Base-by-base conservation (phyloP, 805 yeast species). In the Saccharomycopsis sp. region DNA sequence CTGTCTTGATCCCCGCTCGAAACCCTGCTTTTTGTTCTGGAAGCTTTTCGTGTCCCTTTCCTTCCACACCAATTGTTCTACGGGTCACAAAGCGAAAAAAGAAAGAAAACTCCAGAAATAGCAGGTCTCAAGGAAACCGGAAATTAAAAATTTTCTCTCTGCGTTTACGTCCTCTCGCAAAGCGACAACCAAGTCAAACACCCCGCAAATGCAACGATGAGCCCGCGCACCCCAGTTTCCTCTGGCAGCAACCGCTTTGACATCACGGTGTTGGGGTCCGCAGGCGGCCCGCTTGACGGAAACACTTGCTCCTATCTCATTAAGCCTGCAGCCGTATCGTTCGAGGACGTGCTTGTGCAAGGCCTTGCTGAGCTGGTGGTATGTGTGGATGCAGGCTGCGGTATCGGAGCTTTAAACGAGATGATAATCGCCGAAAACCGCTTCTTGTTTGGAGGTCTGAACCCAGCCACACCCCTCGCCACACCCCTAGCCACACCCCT, bases 221-320 rank as follows among this genome's bases (percentile, higher is more conserved):
- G 37, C 37, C 37, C 37, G 37, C 37, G 37, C 37, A 29, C 12
- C 37, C 5, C 37, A 12, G 37, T 12, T 29, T 12, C 37, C 37
- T 7, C 37, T 29, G 37, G 37, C 37, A 5, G 37, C 12, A 29
- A 12, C 50, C 9, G 20, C n/a, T 85, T 85, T 66, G 88, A 85
- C 60, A 64, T 87, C 18, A 81, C 87, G 1, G 79, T 85, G 24
- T 71, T 87, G 61, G 97, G 97, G 4, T 80, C 88, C 23, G 80
- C 89, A 1, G 97, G 97, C 4, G 97, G 97, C 1, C 97, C 97
- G 0, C 67, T 83, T 12, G 94, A 88, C 34, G 79, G 84, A 4
- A 72, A 77, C 16, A 88, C 87, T 2, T 89, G 92, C 62, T 76
- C 89, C 1, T 79, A 83, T 59, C 71, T 91, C 55, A 63, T 91